Conservation (phyloP, 192 early-diverging fungal genomes). For the Backusella tarrabulga region DNA sequence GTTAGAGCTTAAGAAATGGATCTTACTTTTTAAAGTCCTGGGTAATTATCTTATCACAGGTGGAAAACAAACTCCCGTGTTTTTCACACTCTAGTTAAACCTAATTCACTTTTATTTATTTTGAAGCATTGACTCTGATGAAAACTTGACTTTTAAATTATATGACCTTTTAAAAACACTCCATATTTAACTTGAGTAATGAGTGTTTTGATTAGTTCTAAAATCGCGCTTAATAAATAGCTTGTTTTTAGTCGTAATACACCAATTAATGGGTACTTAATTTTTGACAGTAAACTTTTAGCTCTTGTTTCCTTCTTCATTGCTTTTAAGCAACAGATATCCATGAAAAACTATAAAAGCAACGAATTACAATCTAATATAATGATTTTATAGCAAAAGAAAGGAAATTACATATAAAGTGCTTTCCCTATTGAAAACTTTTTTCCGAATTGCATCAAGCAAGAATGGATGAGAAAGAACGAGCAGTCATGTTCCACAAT, state of each 20-base stretch:
- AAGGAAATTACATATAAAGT: no score
- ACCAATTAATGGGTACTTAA: not conserved
- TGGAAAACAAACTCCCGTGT: not conserved
- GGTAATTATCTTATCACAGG: not conserved
- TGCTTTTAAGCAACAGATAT: not conserved
- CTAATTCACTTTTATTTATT: not conserved
- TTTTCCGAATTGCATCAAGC: not conserved
- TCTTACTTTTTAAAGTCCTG: slow-evolving; percentile 4
- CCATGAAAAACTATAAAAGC: no score
- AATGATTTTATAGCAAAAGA: no score
- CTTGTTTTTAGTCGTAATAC: not conserved
- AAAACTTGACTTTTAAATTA: no score
- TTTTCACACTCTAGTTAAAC: not conserved
- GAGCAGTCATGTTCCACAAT: not conserved
- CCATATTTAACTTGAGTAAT: no score
- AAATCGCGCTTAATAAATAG: not conserved
- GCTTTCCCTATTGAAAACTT: not conserved
- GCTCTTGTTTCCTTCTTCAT: not conserved
- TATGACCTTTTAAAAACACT: not conserved
- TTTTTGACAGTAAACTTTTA: not conserved
- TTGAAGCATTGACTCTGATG: not conserved
- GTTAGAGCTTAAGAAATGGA: not conserved
- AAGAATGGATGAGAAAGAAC: not conserved
- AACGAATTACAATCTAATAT: no score
- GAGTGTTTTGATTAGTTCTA: not conserved